Percentiles rank a stretch among this genome's conserved stretches.
These are phyloP conservation scores for Fusarium lyarnte DNA, from an alignment of 2,329 filamentous ascomycete genomes.

Conservation along the genomic window DNA sequence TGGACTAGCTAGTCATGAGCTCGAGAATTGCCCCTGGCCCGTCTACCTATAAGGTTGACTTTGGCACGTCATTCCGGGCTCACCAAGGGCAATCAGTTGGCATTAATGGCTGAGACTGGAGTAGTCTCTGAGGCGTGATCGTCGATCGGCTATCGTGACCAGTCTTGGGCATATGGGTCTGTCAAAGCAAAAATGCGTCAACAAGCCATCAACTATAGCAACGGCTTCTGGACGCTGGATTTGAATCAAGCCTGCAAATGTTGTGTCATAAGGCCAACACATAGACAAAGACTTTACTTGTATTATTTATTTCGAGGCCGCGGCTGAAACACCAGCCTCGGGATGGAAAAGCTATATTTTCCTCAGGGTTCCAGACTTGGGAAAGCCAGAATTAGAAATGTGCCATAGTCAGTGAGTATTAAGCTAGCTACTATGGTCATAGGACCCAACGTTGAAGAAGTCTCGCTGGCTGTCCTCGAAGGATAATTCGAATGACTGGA, in stretches of 20 bases:
- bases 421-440: not conserved
- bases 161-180: conserved; percentile 19
- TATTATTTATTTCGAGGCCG: not conserved
- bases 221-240: not conserved
- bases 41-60: not conserved
- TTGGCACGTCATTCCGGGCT: conserved; percentile 31
- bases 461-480: not conserved
- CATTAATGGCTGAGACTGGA: conserved; percentile 15
- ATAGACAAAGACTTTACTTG: not conserved
- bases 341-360: not conserved
- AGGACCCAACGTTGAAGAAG: not conserved
- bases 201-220: not conserved
- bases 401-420: not conserved
- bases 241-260: not conserved
- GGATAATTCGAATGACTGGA: not conserved
- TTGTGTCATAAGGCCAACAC: not conserved
- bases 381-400: not conserved
- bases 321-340: not conserved
- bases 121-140: conserved; percentile 31
- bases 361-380: not conserved
- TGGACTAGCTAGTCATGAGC: conserved; percentile 27
- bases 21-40: not conserved
- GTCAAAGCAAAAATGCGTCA: conserved; percentile 21
- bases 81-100: not conserved
- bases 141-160: conserved; percentile 41